Percentiles rank a stretch among this genome's conserved stretches.
phyloP scores from a whole-genome alignment of 2,329 filamentous ascomycete genomes.

The Venturia asperata region DNA sequence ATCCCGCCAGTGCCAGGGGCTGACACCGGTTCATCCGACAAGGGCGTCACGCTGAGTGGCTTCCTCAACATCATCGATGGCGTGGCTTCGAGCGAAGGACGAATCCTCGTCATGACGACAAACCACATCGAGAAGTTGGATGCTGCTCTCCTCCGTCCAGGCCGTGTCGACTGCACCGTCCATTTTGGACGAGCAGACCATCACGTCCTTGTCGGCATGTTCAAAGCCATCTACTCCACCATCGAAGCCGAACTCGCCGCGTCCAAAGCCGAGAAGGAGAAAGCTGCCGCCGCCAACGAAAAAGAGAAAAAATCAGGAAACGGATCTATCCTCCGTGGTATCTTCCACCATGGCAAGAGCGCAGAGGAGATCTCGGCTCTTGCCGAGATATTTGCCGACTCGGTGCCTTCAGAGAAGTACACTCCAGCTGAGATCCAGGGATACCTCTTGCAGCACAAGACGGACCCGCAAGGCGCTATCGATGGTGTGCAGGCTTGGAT shows the following conservation, averaged over 20 bases:
- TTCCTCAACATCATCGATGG: conserved; percentile 27
- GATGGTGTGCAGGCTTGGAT: conserved; percentile 15
- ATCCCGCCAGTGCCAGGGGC: not conserved
- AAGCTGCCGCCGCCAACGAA: not conserved
- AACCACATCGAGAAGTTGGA: conserved; percentile 26
- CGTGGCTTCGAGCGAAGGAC: conserved; percentile 23
- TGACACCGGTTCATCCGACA: not conserved
- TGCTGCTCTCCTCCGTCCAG: conserved; percentile 23
- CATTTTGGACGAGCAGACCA: conserved; percentile 21
- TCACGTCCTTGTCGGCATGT: conserved; percentile 11
- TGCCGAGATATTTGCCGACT: conserved; percentile 24
- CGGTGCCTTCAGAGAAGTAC: conserved; percentile 27
- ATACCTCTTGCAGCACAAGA: conserved; percentile 17
- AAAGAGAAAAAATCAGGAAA: not conserved
- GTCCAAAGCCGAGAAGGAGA: conserved; percentile 1
- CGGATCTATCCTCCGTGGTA: not conserved
- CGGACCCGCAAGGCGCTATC: conserved; percentile 13
- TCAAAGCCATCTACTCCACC: conserved; percentile 16
- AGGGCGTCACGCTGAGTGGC: conserved; percentile 20
- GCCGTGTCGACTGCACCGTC: conserved; percentile 23
- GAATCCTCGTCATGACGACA: conserved; percentile 28
- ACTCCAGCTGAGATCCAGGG: conserved; percentile 29
- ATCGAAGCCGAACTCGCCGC: conserved; percentile 12
- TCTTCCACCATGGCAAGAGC: conserved; percentile 9
- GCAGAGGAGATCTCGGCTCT: conserved; percentile 23